A percentile compares a stretch with the other conserved stretches of the same genome.
Evolutionary conservation across 2,329 filamentous ascomycete genomes (phyloP).

Genomic region (Allantophomopsis lycopodina): DNA sequence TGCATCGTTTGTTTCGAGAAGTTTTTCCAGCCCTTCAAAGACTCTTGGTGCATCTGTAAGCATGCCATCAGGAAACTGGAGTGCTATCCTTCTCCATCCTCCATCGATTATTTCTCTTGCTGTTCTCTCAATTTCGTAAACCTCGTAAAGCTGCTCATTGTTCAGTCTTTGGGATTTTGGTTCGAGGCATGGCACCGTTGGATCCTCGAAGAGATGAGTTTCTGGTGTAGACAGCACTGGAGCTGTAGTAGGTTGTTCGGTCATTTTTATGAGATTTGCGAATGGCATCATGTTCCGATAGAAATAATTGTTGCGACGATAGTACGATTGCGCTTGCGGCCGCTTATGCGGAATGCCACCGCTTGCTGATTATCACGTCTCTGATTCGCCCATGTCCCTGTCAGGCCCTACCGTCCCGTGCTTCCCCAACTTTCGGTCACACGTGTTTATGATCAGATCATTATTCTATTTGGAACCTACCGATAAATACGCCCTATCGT

Average conservation of each 20-base stretch:
- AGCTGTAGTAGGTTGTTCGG: constrained; percentile 30
- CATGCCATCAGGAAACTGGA: constrained; percentile 97
- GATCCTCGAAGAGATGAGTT: constrained; percentile 40
- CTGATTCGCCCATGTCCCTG: too few species aligned
- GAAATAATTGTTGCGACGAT: too few species aligned
- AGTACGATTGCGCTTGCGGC: too few species aligned
- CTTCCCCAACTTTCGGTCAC: too few species aligned
- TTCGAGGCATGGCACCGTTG: constrained; percentile 15
- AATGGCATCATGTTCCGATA: too few species aligned
- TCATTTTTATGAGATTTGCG: constrained; percentile 20
- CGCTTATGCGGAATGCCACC: too few species aligned
- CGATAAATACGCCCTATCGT: too few species aligned
- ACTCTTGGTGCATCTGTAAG: constrained; percentile 74
- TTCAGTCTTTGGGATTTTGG: constrained; percentile 3
- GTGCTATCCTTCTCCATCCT: constrained; percentile 62
- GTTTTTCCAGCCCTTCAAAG: constrained; percentile 47
- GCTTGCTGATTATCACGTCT: too few species aligned
- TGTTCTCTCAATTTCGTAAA: constrained; percentile 80
- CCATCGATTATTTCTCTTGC: constrained; percentile 59
- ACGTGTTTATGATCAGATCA: too few species aligned
- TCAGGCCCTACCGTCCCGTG: too few species aligned
- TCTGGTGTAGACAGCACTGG: constrained; percentile 53
- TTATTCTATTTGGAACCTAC: too few species aligned
- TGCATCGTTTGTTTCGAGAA: constrained; percentile 21
- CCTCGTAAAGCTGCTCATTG: constrained; percentile 58